phyloP scores from a whole-genome alignment of 1,139 yeast species.

The Taiozyma sp. region DNA sequence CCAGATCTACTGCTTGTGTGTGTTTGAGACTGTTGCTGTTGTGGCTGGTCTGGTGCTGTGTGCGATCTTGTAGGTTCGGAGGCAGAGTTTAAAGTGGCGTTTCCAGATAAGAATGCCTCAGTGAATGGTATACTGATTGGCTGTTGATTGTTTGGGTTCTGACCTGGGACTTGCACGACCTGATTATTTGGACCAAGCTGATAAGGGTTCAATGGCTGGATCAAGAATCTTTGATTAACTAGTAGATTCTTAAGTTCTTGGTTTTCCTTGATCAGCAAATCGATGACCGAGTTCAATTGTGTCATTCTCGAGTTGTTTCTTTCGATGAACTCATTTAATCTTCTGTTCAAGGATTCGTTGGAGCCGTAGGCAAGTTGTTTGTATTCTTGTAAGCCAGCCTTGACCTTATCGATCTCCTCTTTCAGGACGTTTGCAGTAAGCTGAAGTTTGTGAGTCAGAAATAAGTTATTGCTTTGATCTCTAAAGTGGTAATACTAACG shows the following conservation, averaged over 20 bases:
- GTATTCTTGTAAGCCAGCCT: slow-evolving; percentile 17
- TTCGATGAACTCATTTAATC: slow-evolving; percentile 19
- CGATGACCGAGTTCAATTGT: slow-evolving; percentile 19
- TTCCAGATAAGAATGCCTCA: slow-evolving; percentile 5
- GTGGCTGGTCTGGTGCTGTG: slow-evolving; percentile 1
- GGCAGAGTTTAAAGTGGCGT: neutral
- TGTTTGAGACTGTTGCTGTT: neutral
- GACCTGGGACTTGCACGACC: slow-evolving; percentile 2
- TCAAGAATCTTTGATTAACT: slow-evolving; percentile 19
- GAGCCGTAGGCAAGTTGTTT: slow-evolving; percentile 11
- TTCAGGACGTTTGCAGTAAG: slow-evolving; percentile 7
- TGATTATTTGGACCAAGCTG: slow-evolving; percentile 11
- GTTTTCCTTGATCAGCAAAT: slow-evolving; percentile 21
- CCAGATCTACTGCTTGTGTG: neutral
- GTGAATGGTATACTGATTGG: slow-evolving; percentile 5
- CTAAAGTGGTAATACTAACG: neutral
- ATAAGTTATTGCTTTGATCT: neutral
- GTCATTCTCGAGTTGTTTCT: slow-evolving; percentile 16
- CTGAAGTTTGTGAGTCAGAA: neutral
- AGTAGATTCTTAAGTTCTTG: slow-evolving; percentile 19
- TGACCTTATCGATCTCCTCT: slow-evolving; percentile 22
- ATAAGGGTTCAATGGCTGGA: slow-evolving; percentile 21
- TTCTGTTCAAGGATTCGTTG: slow-evolving; percentile 18
- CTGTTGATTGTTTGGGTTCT: slow-evolving; percentile 1
- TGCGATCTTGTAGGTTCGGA: slow-evolving; percentile 1